Base-by-base conservation (phyloP, 768 basidiomycete species). In the Agaricus sinodeliciosus region DNA sequence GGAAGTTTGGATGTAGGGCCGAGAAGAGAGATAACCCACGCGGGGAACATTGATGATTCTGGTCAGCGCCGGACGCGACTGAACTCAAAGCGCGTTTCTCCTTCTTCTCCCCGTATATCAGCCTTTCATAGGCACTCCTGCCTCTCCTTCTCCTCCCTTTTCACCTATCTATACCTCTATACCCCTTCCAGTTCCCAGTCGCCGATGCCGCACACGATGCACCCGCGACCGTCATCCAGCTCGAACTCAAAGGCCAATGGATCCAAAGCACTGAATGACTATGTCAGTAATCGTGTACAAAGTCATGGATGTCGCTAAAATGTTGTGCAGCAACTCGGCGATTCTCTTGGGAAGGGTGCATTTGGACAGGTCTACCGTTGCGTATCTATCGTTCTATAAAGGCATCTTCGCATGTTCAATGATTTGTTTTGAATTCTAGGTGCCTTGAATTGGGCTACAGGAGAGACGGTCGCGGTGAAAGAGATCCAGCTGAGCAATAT, bases 381-480 rank as follows among this genome's bases (percentile, higher is more conserved):
- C 67, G 90, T 82, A 40, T 52, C 43, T 22, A 56, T 11, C 40
- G 12, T 36, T 47, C 16, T 8, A 31, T 31, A 7, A 31, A 31
- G 31, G 31, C 31, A 13, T 51, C 27, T 51, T 36, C 25, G 40
- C 26, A 26, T 27, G 15, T 39, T 18, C 9, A 16, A 35, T 57
- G 27, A 47, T 50, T 31, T 18, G 36, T 43, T 36, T 25, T 42
- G 47, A 55, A 39, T 51, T 40, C 34, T 58, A 91, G 90, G 90
- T 59, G 90, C 89, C 44, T 72, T 95, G 63, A 94, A 95, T 62
- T 94, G 92, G 87, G 87, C 90, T 13, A 97, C 93, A 22, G 96
- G 96, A 22, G 96, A 98, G 73, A 96, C 95, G 2, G 95, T 98
- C 39, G 96, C 96, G 2, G 88, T 99, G 63, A 99, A 99, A 77